These are phyloP conservation scores for Yamadazyma kanchanaburiensis DNA, from an alignment of 1,139 yeast species.

Conservation along the genomic window DNA sequence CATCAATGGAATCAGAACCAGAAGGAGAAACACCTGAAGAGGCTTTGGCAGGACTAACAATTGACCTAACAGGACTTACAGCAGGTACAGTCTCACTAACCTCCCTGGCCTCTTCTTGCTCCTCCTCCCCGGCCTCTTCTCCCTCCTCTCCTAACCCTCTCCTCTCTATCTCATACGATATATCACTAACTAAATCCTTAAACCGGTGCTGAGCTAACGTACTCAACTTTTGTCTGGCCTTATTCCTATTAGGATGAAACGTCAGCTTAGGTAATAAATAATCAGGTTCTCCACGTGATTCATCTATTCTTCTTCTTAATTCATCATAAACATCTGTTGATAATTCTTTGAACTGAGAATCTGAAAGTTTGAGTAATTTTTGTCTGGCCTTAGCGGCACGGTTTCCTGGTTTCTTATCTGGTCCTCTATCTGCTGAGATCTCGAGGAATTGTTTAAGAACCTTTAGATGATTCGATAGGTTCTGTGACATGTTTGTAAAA, in stretches of 20 bases:
- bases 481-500: too few relatives aligned
- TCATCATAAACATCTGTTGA: slow-evolving; percentile 95
- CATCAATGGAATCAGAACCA: background rate
- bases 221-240: slow-evolving; percentile 90
- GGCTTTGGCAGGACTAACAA: background rate
- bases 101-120: slow-evolving; percentile 2
- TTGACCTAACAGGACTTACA: background rate
- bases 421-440: slow-evolving; percentile 44
- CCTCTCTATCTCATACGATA: slow-evolving; percentile 80
- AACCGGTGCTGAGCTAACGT: slow-evolving; percentile 79
- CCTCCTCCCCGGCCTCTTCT: slow-evolving; percentile 34
- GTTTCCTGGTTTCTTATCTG: slow-evolving; percentile 39
- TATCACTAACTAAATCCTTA: slow-evolving; percentile 88
- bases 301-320: slow-evolving; percentile 66
- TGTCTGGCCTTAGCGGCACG: slow-evolving; percentile 80
- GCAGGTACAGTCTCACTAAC: background rate
- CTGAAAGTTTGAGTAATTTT: slow-evolving; percentile 73
- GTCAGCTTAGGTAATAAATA: slow-evolving; percentile 65
- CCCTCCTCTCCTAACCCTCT: slow-evolving; percentile 47
- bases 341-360: slow-evolving; percentile 84
- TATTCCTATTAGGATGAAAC: slow-evolving; percentile 92
- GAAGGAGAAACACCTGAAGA: background rate
- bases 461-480: slow-evolving; percentile 44
- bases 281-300: slow-evolving; percentile 54
- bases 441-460: slow-evolving; percentile 53